Conservation (phyloP, 805 yeast genomes). For the Kazachstania psychrophila region DNA sequence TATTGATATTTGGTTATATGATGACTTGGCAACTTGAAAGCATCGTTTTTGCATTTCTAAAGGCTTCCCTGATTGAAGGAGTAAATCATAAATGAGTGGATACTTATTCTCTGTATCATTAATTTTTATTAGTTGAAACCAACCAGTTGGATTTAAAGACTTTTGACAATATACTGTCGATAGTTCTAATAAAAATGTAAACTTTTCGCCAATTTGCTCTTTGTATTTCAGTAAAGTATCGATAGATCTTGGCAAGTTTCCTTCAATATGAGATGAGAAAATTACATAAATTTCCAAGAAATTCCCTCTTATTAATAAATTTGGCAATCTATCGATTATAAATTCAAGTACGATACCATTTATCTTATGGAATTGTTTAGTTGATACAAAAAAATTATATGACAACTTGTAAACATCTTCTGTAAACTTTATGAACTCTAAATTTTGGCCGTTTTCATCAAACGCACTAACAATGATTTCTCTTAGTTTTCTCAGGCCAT, state of each 20-base stretch:
- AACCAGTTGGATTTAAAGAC: conserved; percentile 4
- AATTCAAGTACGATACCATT: conserved; percentile 14
- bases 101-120: neutral
- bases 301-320: conserved; percentile 6
- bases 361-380: conserved; percentile 9
- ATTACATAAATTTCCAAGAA: conserved; percentile 9
- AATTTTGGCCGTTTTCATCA: conserved; percentile 7
- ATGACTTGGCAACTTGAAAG: conserved; percentile 6
- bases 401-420: conserved; percentile 14
- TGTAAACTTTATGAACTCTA: conserved; percentile 10
- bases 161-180: conserved; percentile 4
- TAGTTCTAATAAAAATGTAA: neutral
- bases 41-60: conserved; percentile 12
- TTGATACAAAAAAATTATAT: conserved; percentile 9
- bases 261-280: conserved; percentile 16
- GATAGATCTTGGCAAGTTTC: conserved; percentile 11
- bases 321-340: conserved; percentile 8
- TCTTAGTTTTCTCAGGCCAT: conserved; percentile 26
- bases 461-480: conserved; percentile 20
- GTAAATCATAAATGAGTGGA: conserved; percentile 7
- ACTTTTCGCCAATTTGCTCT: neutral
- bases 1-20: conserved; percentile 18
- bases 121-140: conserved; percentile 12
- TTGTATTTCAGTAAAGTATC: neutral
- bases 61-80: conserved; percentile 10